phyloP scores from a whole-genome alignment of 2,329 filamentous ascomycete species.

The Neopestalotiopsis sp. region DNA sequence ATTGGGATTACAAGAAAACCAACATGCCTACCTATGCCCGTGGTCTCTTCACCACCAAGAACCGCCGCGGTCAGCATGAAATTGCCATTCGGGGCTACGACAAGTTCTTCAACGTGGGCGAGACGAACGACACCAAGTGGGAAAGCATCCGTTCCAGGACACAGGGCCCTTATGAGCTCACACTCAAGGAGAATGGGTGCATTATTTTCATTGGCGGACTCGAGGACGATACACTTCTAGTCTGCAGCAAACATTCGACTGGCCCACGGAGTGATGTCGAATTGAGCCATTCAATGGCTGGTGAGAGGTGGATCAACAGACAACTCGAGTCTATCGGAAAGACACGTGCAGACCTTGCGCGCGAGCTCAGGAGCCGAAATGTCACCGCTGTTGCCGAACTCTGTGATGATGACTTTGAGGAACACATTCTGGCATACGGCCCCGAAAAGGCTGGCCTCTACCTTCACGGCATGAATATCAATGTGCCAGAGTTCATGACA shows the following conservation, averaged over 20 bases:
- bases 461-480: constrained; percentile 94
- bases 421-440: constrained; percentile 91
- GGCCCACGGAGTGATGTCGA: constrained; percentile 74
- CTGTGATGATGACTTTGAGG: constrained; percentile 94
- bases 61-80: constrained; percentile 67
- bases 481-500: constrained; percentile 89
- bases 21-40: constrained; percentile 91
- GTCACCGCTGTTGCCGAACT: constrained; percentile 95
- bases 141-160: constrained; percentile 76
- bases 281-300: constrained; percentile 82
- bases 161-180: constrained; percentile 89
- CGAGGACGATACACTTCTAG: constrained; percentile 85
- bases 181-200: constrained; percentile 98
- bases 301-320: constrained; percentile 79
- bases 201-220: constrained; percentile 97
- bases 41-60: constrained; percentile 87
- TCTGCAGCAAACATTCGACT: constrained; percentile 99
- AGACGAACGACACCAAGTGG: constrained; percentile 85
- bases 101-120: constrained; percentile 96
- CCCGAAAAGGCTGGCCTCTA: constrained; percentile 87
- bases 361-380: constrained; percentile 78
- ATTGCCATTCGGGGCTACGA: constrained; percentile 93
- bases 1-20: constrained; percentile 92
- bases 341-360: constrained; percentile 78
- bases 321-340: constrained; percentile 81